These are phyloP conservation scores for Stentor roeselii DNA, from an alignment of 73 alveolate genomes.

Conservation along the genomic window DNA sequence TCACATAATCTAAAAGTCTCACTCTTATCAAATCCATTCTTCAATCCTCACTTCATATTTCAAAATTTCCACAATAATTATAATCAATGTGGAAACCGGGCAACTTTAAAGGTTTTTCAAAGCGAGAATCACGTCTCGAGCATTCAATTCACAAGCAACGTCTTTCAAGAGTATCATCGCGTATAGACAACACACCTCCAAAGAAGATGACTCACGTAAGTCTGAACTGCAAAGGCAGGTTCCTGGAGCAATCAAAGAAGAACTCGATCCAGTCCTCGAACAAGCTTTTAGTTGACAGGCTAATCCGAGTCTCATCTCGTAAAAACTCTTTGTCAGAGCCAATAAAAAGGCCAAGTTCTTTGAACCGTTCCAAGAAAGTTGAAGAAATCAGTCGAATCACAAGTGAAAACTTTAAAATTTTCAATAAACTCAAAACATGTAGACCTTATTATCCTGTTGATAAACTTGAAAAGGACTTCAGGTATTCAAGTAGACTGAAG, in stretches of 20 bases:
- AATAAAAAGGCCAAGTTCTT: not conserved
- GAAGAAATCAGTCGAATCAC: not conserved
- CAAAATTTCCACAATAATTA: too few species aligned
- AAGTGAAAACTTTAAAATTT: not conserved
- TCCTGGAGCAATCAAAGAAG: not conserved
- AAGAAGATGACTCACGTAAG: conserved; percentile 2
- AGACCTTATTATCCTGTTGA: not conserved
- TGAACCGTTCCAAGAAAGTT: not conserved
- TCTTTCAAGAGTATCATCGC: not conserved
- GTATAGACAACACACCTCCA: conserved; percentile 27
- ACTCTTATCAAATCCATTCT: too few species aligned
- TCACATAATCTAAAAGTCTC: too few species aligned
- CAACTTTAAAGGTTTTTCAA: too few species aligned
- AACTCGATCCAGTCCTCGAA: not conserved
- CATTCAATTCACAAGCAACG: not conserved
- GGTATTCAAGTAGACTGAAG: not conserved
- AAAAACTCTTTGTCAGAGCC: not conserved
- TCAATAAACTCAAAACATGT: not conserved
- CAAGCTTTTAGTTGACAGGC: not conserved
- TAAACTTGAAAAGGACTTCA: not conserved
- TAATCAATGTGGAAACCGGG: too few species aligned
- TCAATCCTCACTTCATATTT: too few species aligned
- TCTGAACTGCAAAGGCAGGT: not conserved
- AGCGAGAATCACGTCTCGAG: too few species aligned
- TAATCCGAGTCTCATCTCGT: not conserved